phyloP scores from a whole-genome alignment of 2,329 filamentous ascomycete species.

The Lasiodiplodia gonubiensis region DNA sequence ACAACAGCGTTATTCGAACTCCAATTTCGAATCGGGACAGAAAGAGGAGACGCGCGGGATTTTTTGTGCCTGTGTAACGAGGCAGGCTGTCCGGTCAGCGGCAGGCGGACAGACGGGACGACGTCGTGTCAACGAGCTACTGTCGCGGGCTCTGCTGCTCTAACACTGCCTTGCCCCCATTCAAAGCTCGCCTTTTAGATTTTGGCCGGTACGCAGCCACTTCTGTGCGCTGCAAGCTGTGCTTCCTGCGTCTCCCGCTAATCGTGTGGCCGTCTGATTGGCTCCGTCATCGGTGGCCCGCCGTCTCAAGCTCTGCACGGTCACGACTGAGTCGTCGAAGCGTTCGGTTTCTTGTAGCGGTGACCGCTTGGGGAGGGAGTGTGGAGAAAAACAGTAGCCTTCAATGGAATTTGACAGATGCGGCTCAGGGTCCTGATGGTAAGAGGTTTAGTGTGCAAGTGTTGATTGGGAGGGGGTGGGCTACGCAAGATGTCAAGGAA shows the following conservation, averaged over 20 bases:
- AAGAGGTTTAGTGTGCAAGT: neutral
- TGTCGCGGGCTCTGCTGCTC: neutral
- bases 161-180: neutral
- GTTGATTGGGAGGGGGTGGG: neutral
- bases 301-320: constrained; percentile 7
- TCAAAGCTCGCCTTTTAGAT: neutral
- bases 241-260: constrained; percentile 5
- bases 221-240: constrained; percentile 1
- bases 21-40: no score
- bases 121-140: neutral
- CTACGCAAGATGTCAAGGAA: neutral
- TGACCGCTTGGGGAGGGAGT: neutral
- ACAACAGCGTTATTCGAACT: neutral
- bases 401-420: neutral
- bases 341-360: constrained; percentile 4
- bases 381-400: neutral
- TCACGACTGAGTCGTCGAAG: constrained; percentile 5
- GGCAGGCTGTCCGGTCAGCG: neutral
- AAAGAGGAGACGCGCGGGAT: neutral
- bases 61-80: neutral
- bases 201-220: constrained; percentile 11
- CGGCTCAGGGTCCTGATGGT: neutral
- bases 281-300: neutral
- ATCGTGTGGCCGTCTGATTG: constrained; percentile 25
- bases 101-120: no score